Conservation (phyloP, 768 basidiomycete genomes). For the Phlegmacium glaucopus region DNA sequence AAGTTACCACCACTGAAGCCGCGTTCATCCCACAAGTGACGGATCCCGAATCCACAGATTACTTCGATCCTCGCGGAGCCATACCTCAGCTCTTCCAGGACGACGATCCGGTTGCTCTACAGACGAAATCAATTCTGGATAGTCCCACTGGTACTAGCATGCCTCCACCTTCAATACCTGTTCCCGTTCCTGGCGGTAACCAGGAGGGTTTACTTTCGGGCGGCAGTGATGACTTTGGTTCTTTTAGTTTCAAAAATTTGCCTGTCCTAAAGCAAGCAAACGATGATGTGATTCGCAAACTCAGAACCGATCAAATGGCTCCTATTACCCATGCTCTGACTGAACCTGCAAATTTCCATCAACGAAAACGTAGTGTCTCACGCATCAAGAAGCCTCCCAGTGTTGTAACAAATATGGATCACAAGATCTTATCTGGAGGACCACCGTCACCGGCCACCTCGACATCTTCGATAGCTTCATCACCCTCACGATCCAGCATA, state of each 20-base stretch:
- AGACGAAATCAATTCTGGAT: slow-evolving; percentile 48
- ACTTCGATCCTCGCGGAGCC: slow-evolving; percentile 96
- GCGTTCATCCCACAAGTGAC: slow-evolving; percentile 94
- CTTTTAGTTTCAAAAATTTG: slow-evolving; percentile 97
- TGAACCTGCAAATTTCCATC: slow-evolving; percentile 53
- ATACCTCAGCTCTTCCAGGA: slow-evolving; percentile 90
- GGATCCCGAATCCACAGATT: slow-evolving; percentile 99
- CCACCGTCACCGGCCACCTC: slow-evolving; percentile 93
- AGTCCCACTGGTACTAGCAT: slow-evolving; percentile 40
- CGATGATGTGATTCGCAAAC: slow-evolving; percentile 95
- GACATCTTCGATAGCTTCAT: slow-evolving; percentile 87
- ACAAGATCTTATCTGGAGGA: slow-evolving; percentile 60
- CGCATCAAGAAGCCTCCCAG: slow-evolving; percentile 79
- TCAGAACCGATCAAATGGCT: slow-evolving; percentile 86
- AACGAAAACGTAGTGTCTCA: slow-evolving; percentile 79
- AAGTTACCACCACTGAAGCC: slow-evolving; percentile 83
- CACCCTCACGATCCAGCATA: slow-evolving; percentile 73
- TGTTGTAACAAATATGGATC: slow-evolving; percentile 68
- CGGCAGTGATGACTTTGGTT: slow-evolving; percentile 88
- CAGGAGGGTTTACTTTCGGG: slow-evolving; percentile 47
- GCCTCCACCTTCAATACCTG: slow-evolving; percentile 40
- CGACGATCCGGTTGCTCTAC: slow-evolving; percentile 63
- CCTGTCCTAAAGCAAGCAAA: slow-evolving; percentile 96
- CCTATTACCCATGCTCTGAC: slow-evolving; percentile 73
- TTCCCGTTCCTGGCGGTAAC: slow-evolving; percentile 30